These are phyloP conservation scores for Fonsecaea erecta DNA, from an alignment of 2,329 filamentous ascomycete species.

Conservation along the genomic window DNA sequence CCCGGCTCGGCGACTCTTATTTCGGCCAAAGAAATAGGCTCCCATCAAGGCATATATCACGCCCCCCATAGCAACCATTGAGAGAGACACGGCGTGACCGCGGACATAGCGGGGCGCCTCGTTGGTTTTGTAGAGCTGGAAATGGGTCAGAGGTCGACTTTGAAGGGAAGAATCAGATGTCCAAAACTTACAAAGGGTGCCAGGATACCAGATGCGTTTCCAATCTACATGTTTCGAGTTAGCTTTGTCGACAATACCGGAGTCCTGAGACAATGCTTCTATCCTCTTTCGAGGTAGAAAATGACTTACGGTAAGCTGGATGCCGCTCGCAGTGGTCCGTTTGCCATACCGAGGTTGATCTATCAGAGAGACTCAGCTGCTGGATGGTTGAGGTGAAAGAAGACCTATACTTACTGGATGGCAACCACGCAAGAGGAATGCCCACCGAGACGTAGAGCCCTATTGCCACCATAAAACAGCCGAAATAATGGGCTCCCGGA, in stretches of 20 bases:
- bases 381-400: slow-evolving; percentile 39
- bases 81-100: slow-evolving; percentile 66
- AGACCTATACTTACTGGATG: slow-evolving; percentile 28
- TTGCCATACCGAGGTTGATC: slow-evolving; percentile 78
- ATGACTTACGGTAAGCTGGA: slow-evolving; percentile 16
- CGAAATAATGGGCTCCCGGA: slow-evolving; percentile 72
- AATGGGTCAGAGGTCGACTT: not conserved
- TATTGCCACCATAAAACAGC: slow-evolving; percentile 74
- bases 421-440: slow-evolving; percentile 61
- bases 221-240: slow-evolving; percentile 57
- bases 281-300: not conserved
- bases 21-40: slow-evolving; percentile 57
- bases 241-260: slow-evolving; percentile 53
- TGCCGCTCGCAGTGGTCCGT: slow-evolving; percentile 70
- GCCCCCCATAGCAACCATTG: slow-evolving; percentile 61
- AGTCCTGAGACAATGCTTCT: not conserved
- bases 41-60: slow-evolving; percentile 61
- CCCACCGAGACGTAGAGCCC: slow-evolving; percentile 69
- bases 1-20: slow-evolving; percentile 47
- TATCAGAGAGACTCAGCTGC: slow-evolving; percentile 60
- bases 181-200: slow-evolving; percentile 64
- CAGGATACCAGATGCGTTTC: slow-evolving; percentile 74
- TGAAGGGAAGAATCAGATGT: not conserved
- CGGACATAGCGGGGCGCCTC: slow-evolving; percentile 64
- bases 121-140: slow-evolving; percentile 44